Conservation (phyloP, 768 basidiomycete species). For the Lactarius sp. region DNA sequence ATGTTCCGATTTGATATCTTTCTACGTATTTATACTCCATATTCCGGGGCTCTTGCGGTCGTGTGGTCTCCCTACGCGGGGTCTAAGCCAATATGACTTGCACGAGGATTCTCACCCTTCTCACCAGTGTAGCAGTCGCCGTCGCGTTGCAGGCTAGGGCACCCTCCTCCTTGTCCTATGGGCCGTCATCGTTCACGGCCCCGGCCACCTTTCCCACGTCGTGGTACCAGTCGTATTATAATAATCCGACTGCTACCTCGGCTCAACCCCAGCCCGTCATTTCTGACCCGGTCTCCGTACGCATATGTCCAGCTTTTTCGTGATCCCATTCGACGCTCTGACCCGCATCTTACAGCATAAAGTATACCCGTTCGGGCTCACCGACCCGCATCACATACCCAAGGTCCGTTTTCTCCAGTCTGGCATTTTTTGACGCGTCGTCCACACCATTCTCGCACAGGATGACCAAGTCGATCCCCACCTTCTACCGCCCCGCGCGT, state of each 20-base stretch:
- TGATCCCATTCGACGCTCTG: neutral
- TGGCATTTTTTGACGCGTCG: neutral
- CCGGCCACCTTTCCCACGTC: slow-evolving; percentile 64
- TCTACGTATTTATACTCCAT: neutral
- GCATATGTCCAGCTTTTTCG: slow-evolving; percentile 27
- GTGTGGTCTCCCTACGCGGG: neutral
- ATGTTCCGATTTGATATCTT: too few relatives aligned
- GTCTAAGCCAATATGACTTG: slow-evolving; percentile 3
- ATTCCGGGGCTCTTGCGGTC: too few relatives aligned
- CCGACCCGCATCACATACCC: slow-evolving; percentile 57
- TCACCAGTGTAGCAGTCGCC: slow-evolving; percentile 4
- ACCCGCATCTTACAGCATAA: slow-evolving; percentile 39
- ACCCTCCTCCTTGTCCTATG: slow-evolving; percentile 23
- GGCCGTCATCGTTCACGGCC: slow-evolving; percentile 48
- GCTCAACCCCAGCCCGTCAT: slow-evolving; percentile 72
- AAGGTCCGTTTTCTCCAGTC: slow-evolving; percentile 30
- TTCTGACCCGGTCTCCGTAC: slow-evolving; percentile 63
- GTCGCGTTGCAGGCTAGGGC: slow-evolving; percentile 1
- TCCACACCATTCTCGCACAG: slow-evolving; percentile 26
- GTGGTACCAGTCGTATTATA: slow-evolving; percentile 59
- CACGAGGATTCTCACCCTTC: neutral
- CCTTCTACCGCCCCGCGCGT: slow-evolving; percentile 55
- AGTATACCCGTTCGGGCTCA: slow-evolving; percentile 56
- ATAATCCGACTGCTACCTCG: slow-evolving; percentile 64
- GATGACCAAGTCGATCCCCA: slow-evolving; percentile 60